phyloP scores from a whole-genome alignment of 108 stramenopile species.

The Cyclotella choctawhatcheeana region DNA sequence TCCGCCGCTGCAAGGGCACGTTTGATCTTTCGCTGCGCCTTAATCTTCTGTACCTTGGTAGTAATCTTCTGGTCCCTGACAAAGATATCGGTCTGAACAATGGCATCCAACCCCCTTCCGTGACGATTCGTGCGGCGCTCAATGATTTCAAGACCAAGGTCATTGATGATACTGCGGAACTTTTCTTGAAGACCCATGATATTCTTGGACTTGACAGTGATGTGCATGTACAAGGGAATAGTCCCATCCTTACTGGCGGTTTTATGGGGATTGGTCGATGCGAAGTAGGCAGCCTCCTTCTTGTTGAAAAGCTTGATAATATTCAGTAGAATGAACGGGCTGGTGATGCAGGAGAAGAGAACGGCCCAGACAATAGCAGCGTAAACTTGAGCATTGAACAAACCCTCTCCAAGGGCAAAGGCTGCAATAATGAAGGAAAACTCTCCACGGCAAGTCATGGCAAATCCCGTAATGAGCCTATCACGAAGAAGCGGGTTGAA shows the following conservation, averaged over 20 bases:
- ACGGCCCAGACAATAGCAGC: slow-evolving; percentile 53
- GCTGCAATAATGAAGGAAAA: slow-evolving; percentile 60
- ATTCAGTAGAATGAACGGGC: slow-evolving; percentile 41
- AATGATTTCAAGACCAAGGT: slow-evolving; percentile 46
- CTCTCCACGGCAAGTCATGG: slow-evolving; percentile 60
- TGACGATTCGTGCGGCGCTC: slow-evolving; percentile 39
- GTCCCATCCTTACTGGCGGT: slow-evolving; percentile 24
- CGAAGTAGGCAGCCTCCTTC: slow-evolving; percentile 32
- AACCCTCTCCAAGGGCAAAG: slow-evolving; percentile 54
- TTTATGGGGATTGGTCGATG: slow-evolving; percentile 32
- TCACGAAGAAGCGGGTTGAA: slow-evolving; percentile 42
- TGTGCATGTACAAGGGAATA: slow-evolving; percentile 42
- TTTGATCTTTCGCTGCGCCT: slow-evolving; percentile 14
- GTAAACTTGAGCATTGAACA: slow-evolving; percentile 42
- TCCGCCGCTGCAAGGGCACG: neutral
- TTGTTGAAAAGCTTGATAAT: slow-evolving; percentile 55
- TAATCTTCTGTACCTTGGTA: slow-evolving; percentile 6
- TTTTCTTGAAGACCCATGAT: slow-evolving; percentile 49
- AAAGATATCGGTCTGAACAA: slow-evolving; percentile 28
- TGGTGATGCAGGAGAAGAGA: slow-evolving; percentile 39
- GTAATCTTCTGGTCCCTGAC: slow-evolving; percentile 4
- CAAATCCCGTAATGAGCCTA: slow-evolving; percentile 36
- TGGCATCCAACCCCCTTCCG: slow-evolving; percentile 16
- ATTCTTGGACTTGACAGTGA: slow-evolving; percentile 34
- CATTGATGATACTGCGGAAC: slow-evolving; percentile 35